Percentiles rank a stretch among this genome's conserved stretches.
Conservation (phyloP, 345 rosid genomes). For the Euphorbia tirucalli region DNA sequence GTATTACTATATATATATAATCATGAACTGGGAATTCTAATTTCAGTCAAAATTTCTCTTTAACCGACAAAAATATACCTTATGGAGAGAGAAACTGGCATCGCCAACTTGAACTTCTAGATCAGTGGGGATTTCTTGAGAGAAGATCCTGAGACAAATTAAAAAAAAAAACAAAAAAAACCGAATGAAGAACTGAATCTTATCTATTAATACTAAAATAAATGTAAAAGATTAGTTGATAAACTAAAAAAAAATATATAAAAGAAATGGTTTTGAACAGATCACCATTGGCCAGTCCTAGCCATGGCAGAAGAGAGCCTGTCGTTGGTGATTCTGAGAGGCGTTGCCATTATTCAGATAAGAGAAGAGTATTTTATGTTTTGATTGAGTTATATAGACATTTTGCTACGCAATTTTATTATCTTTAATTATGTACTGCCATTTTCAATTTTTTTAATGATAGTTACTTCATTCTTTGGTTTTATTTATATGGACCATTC, state of each 20-base stretch:
- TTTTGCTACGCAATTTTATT: slow-evolving; percentile 3
- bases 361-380: no score
- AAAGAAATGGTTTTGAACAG: neutral
- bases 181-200: neutral
- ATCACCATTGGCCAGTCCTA: slow-evolving; percentile 90
- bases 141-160: slow-evolving; percentile 60
- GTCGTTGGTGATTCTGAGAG: slow-evolving; percentile 30
- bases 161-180: neutral
- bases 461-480: neutral
- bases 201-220: no score
- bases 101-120: slow-evolving; percentile 71
- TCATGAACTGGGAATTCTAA: neutral
- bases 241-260: neutral
- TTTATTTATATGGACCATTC: slow-evolving; percentile 12
- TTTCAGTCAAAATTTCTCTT: neutral
- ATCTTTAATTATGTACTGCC: neutral
- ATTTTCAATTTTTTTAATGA: neutral
- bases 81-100: slow-evolving; percentile 82
- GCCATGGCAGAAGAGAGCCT: slow-evolving; percentile 62
- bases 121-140: slow-evolving; percentile 83
- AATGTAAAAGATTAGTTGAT: no score
- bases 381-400: slow-evolving; percentile 4
- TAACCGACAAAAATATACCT: slow-evolving; percentile 34
- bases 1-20: no score
- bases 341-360: slow-evolving; percentile 35